Conservation (phyloP, 345 rosid species). For the Rhodomyrtus tomentosa region DNA sequence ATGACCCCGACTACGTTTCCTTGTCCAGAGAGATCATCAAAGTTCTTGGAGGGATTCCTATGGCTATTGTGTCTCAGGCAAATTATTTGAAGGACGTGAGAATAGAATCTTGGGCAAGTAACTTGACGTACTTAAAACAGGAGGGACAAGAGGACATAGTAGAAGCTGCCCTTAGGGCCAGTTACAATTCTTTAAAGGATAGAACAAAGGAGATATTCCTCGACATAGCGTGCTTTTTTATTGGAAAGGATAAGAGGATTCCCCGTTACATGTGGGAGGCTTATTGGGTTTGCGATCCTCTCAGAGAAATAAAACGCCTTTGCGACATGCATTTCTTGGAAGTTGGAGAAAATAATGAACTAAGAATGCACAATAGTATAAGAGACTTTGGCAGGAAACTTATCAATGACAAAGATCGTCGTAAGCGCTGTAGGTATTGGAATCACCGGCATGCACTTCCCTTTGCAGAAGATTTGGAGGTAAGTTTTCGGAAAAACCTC, state of each 20-base stretch:
- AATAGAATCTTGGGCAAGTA: no score
- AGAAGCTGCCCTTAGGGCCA: neutral
- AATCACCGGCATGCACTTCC: neutral
- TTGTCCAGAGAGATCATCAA: neutral
- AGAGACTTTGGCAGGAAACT: neutral
- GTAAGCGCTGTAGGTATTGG: neutral
- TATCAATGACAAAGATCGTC: fast-evolving
- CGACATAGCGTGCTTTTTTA: constrained; percentile 5
- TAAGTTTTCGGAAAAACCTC: neutral
- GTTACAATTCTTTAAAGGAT: neutral
- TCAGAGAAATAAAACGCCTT: fast-evolving
- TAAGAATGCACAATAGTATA: neutral
- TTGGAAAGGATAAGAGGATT: neutral
- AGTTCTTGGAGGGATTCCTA: neutral
- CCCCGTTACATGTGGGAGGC: neutral
- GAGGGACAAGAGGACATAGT: no score
- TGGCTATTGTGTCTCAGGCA: neutral
- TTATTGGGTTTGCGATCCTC: neutral
- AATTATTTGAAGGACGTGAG: no score
- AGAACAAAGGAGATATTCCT: neutral
- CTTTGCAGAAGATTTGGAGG: neutral
- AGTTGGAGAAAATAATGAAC: neutral
- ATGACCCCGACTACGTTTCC: fast-evolving
- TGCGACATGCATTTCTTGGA: neutral
- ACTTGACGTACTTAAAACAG: no score